Base-by-base conservation (phyloP, 495 filamentous ascomycete genomes). In the Beverwykella pulmonaria region DNA sequence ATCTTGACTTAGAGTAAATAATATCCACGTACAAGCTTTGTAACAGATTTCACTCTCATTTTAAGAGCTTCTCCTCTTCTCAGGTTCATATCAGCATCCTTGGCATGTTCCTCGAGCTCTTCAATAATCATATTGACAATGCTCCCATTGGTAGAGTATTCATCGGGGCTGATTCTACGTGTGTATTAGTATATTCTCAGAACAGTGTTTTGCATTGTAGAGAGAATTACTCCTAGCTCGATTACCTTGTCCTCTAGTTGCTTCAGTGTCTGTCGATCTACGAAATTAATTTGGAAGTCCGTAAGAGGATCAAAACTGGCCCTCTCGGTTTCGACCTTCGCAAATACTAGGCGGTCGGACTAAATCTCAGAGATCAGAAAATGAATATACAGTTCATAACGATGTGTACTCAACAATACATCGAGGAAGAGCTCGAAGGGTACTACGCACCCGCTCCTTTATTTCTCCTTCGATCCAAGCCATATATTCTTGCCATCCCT, bases 261-360 rank as follows among this genome's bases (percentile, higher is more conserved):
- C 32, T 66, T 66, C 10, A 66, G 54, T 34, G n/a, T 39, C 46
- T 66, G 63, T 66, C 63, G 54, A 29, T 66, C 63, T 15, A 53
- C 53, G 39, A 66, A 66, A 30, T 52, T 53, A 41, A 59, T 46
- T 19, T 52, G 27, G 54, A 29, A 47, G 47, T 65, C 47, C 15
- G 52, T 65, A 29, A 65, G 29, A 20, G 61, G 53, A 50, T 32
- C 14, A n/a, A 66, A 55, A 53, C 29, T 34, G 19, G 20, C 39
- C 41, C 29, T 32, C 30, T 53, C 55, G 15, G 52, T 14, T 20
- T 39, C 62, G 47, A 52, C 27, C 22, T 52, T 60, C 17, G 55
- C 55, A 53, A 52, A 66, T 6, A 66, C 55, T 30, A 66, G 27
- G n/a, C 41, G 41, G n/a, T 59, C 59, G 22, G 63, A 66, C 63